Base-by-base conservation (phyloP, 2,329 filamentous ascomycete species). In the Colletotrichum filicis region DNA sequence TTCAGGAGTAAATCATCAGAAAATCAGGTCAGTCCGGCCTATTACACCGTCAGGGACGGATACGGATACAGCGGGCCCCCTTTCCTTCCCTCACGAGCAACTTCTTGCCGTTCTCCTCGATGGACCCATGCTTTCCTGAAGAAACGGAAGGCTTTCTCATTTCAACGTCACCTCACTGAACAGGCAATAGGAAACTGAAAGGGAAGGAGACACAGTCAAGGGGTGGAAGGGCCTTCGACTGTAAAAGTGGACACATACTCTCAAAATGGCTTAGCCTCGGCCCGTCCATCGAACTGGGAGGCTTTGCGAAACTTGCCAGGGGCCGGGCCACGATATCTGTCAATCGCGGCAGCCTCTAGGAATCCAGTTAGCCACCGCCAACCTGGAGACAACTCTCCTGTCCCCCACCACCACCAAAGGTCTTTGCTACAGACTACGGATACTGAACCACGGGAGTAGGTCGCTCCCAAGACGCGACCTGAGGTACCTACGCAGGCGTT, bases 281-380 rank as follows among this genome's bases (percentile, higher is more conserved):
- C 26, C 58, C 42, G 32, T 24, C 66, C 59, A 55, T 59, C 59
- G 55, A 68, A 26, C 65, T 69, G 65, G 58, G 37, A 19, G 66
- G 64, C 53, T 69, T 69, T 72, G 66, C 66, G 70, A 72, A 58
- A 68, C 58, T 58, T 59, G 66, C 59, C 42, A 60, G 70, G 66
- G 66, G 65, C 46, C 53, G 59, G 66, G 24, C 5, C 19, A 22
- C 60, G 53, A 52, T 63, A 68, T 63, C 69, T 68, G 65, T 67
- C 59, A 59, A 58, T 63, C 65, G 65, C 53, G 26, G 65, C 66
- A 72, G 19, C 57, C 57, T 42, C 37, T 24, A n/a, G 42, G 26
- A 26, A 52, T 53, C 60, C 61, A 63, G 59, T 68, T 59, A 53
- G 37, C 60, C 24, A 35, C 11, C 8, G 12, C 37, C 16, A 42